phyloP scores from a whole-genome alignment of 1,139 yeast species.

The Debaryomycetaceae sp. region DNA sequence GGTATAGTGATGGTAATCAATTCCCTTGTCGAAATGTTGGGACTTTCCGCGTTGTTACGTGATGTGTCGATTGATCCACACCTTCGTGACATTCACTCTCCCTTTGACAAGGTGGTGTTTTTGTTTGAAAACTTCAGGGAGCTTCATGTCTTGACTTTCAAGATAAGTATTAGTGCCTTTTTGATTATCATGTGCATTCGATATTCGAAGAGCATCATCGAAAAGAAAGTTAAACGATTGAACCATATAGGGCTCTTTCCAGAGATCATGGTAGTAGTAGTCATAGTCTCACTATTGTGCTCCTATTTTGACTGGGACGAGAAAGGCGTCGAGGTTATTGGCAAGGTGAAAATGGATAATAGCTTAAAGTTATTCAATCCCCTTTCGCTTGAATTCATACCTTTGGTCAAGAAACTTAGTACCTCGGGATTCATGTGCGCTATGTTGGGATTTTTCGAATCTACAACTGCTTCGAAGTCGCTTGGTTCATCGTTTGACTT shows the following conservation, averaged over 20 bases:
- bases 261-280: constrained; percentile 76
- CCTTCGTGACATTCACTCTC: constrained; percentile 65
- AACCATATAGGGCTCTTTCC: constrained; percentile 59
- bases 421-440: constrained; percentile 74
- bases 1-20: constrained; percentile 86
- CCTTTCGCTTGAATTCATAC: constrained; percentile 20
- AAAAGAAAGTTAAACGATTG: constrained; percentile 10
- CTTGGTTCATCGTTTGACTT: constrained; percentile 62
- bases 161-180: constrained; percentile 51
- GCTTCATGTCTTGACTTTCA: constrained; percentile 49
- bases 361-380: constrained; percentile 32
- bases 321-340: constrained; percentile 65
- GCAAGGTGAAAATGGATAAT: constrained; percentile 46
- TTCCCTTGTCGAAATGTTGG: constrained; percentile 70
- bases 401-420: constrained; percentile 40
- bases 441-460: constrained; percentile 86
- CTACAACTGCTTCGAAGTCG: constrained; percentile 88
- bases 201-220: constrained; percentile 35
- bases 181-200: constrained; percentile 38
- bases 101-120: constrained; percentile 66
- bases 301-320: constrained; percentile 51
- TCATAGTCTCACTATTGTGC: constrained; percentile 59
- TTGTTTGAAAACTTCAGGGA: constrained; percentile 38
- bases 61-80: constrained; percentile 30
- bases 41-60: constrained; percentile 45